Evolutionary conservation across 169 alveolate species (phyloP).

Genomic region (Babesia sp.): DNA sequence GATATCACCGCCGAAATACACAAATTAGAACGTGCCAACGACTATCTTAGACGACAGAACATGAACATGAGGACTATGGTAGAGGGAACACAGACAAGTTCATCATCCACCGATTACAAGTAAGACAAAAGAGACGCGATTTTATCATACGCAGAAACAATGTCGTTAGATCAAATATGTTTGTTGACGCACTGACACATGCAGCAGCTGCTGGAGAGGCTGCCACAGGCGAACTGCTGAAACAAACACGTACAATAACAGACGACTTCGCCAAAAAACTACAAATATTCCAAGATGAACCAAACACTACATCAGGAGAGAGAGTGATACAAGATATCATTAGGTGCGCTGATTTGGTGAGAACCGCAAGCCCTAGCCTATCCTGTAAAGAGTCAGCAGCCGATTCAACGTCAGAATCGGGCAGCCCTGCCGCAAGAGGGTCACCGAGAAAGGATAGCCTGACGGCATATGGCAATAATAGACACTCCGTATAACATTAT

Average conservation of each 20-base stretch:
- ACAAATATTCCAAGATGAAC: neutral
- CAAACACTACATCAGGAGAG: neutral
- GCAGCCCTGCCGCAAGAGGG: too few relatives aligned
- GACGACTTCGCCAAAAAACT: constrained; percentile 15
- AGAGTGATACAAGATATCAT: constrained; percentile 1
- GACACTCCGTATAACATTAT: too few relatives aligned
- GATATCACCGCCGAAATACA: constrained; percentile 25
- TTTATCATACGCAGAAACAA: neutral
- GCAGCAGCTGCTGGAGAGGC: constrained; percentile 27
- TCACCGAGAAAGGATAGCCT: too few relatives aligned
- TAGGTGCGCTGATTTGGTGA: neutral
- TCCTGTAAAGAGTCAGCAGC: constrained; percentile 15
- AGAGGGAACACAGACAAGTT: constrained; percentile 9
- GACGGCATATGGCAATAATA: too few relatives aligned
- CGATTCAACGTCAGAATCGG: constrained; percentile 12
- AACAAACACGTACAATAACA: constrained; percentile 14
- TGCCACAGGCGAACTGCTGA: constrained; percentile 37
- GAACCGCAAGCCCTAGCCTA: neutral
- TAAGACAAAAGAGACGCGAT: neutral
- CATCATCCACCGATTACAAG: neutral
- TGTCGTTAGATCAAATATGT: neutral
- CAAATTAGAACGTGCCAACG: constrained; percentile 40
- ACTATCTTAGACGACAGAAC: constrained; percentile 32
- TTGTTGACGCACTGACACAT: constrained; percentile 7
- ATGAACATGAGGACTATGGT: constrained; percentile 12